Evolutionary conservation across 2,329 filamentous ascomycete species (phyloP).

Genomic region (Aspergillus fructus): DNA sequence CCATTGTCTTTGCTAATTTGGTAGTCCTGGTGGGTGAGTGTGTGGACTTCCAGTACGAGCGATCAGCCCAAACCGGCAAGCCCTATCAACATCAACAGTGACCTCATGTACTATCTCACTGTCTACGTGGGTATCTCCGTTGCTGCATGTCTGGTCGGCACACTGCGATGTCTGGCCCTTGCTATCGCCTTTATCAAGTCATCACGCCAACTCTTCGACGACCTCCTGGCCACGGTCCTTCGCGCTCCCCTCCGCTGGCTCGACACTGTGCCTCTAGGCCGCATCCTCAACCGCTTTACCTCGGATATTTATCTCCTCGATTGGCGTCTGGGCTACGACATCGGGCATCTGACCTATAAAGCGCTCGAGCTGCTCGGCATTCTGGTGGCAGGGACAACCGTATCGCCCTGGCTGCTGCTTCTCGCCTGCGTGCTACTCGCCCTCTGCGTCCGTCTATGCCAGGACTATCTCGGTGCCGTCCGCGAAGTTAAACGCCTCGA

Average conservation of each 20-base stretch:
- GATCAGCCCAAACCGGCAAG: slow-evolving; percentile 17
- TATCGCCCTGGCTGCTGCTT: slow-evolving; percentile 65
- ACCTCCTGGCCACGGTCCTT: slow-evolving; percentile 66
- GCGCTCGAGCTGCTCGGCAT: slow-evolving; percentile 63
- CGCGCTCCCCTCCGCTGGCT: slow-evolving; percentile 74
- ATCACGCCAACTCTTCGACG: slow-evolving; percentile 65
- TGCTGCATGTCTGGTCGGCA: slow-evolving; percentile 58
- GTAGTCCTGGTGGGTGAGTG: slow-evolving; percentile 49
- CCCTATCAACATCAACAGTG: slow-evolving; percentile 5
- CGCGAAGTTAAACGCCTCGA: slow-evolving; percentile 64
- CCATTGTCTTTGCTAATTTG: neutral
- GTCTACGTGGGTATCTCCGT: slow-evolving; percentile 65
- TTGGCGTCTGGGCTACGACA: slow-evolving; percentile 61
- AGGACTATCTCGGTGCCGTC: slow-evolving; percentile 64
- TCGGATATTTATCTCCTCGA: slow-evolving; percentile 74
- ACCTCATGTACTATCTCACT: slow-evolving; percentile 49
- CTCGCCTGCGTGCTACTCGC: slow-evolving; percentile 59
- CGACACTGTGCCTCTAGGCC: slow-evolving; percentile 73
- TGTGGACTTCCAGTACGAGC: slow-evolving; percentile 42
- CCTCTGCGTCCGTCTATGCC: slow-evolving; percentile 58
- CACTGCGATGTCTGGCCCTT: slow-evolving; percentile 41
- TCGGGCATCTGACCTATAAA: slow-evolving; percentile 62
- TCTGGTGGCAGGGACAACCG: slow-evolving; percentile 63
- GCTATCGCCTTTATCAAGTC: slow-evolving; percentile 65
- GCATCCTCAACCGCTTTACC: slow-evolving; percentile 74